These are phyloP conservation scores for Poterioochromonas sp. DNA, from an alignment of 352 stramenopile genomes.

Conservation along the genomic window DNA sequence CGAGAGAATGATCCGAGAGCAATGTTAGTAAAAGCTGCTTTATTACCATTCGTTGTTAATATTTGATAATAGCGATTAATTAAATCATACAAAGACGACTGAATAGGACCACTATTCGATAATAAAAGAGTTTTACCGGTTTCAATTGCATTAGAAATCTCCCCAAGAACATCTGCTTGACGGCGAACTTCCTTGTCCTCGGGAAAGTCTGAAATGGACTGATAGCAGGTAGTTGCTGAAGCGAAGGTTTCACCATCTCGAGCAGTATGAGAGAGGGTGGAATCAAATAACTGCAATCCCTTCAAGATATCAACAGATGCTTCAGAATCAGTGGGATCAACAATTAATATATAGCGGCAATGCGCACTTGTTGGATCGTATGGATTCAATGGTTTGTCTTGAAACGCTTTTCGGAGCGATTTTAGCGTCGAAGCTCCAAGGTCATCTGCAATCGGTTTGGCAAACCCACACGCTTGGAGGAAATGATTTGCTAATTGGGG, in stretches of 20 bases:
- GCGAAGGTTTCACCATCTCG: too few relatives aligned
- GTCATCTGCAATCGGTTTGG: background rate
- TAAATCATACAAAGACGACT: background rate
- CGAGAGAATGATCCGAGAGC: constrained; percentile 7
- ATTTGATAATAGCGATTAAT: constrained; percentile 1
- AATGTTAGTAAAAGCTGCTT: background rate
- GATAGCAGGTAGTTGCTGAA: too few relatives aligned
- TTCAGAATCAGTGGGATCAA: constrained; percentile 11
- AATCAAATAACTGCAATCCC: background rate
- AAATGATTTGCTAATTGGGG: background rate
- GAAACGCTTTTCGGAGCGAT: background rate
- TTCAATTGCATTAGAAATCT: constrained; percentile 3
- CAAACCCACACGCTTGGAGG: background rate
- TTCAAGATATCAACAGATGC: background rate
- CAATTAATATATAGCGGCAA: background rate
- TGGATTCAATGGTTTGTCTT: background rate
- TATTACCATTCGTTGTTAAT: background rate
- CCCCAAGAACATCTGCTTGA: background rate
- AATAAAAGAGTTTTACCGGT: background rate
- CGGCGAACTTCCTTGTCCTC: background rate
- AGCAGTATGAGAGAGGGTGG: too few relatives aligned
- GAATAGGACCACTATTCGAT: background rate
- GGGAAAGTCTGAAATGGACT: background rate
- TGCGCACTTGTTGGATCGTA: background rate
- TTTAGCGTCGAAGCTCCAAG: background rate